Evolutionary conservation across 441 rosid genomes (phyloP), one percentile per base, ranked within the genome.

Genomic region (Pelargonium cotyledonis): DNA sequence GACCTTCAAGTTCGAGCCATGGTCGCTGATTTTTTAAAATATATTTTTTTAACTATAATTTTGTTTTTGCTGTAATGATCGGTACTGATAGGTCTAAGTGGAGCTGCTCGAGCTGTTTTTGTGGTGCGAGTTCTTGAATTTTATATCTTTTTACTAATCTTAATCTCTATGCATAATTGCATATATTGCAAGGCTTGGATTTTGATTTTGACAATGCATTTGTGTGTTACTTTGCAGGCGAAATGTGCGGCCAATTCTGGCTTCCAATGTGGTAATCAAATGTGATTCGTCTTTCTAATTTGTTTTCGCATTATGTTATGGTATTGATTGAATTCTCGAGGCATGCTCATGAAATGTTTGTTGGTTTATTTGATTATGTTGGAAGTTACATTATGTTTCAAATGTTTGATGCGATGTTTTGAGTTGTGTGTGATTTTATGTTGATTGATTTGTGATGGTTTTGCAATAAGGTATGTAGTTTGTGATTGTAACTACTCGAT

Each of bases 201-300:
- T 8, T 14, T 64, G 21, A 8, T 26, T 8, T 47, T 66, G 46
- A 44, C 2, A 44, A 8, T 47, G 12, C 26, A 44, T 15, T 16
- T 15, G 51, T 63, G 23, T 53, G 6, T 73, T 35, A 16, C 43
- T 72, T 63, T 77, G 73, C 80, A 92, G 97, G 88, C 84, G 3
- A 92, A 87, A 75, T 74, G 85, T 11, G 76, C 83, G 4, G 90
- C 85, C 51, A 87, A 78, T 66, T 66, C 75, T 68, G 77, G 95
- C 63, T 81, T 82, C 65, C 92, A 86, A 58, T 88, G 92, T 49
- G 96, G 96, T 89, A 85, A 86, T 75, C 69, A 44, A 9, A 0
- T 31, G 10, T 10, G 46, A 35, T 38, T 35, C 51, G 11, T 63
- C 2, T 19, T 14, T 71, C 65, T 44, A 15, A 26, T 19, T 68